Evolutionary conservation across 163 green algal species (phyloP), one percentile per base, ranked within the genome.

Genomic region (Chlorella variabilis): DNA sequence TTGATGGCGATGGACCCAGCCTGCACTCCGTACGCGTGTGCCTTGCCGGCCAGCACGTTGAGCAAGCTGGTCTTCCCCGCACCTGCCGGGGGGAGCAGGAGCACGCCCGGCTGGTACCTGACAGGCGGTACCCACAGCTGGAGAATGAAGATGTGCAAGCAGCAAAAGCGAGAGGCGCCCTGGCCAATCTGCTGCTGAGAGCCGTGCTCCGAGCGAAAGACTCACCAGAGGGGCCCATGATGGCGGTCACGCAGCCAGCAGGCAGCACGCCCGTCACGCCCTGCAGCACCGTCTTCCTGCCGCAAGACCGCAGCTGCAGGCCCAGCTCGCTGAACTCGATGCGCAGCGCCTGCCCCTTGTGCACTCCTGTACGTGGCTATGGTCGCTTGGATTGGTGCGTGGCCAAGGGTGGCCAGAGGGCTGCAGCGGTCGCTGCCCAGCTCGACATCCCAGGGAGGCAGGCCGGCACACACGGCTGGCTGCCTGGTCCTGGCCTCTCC

Each of bases 1-100:
- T 92, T 91, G 48, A 92, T 45, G 1, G 71, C 59, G 4, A 91
- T 59, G 2, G 36, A 21, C 4, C 88, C 88, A 38, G 51, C 71
- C 66, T 38, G 25, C 77, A 62, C 49, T 6, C 77, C 77, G 49
- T 83, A 83, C 4, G 77, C 80, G 15, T 45, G 54, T 0, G 82
- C 91, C 79, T 95, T 95, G 69, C 93, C 94, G 59, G 81, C 86
- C 59, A 98, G 83, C 4, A 89, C 86, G 25, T 88, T 92, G 29
- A 98, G 88, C 61, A 98, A 89, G 7, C 91, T 94, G 17, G 93
- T 96, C 81, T 97, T 97, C 31, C 91, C 91, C 69, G 84, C 82
- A 8, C 75, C 75, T 80, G 73, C 73, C 33, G 73, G 8, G 45
- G 11, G 45, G 11, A 54, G 11, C 45, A 54, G 15, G 45, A n/a